Evolutionary conservation across 2,329 filamentous ascomycete species (phyloP).

Genomic region (Arachnomyces sp.): DNA sequence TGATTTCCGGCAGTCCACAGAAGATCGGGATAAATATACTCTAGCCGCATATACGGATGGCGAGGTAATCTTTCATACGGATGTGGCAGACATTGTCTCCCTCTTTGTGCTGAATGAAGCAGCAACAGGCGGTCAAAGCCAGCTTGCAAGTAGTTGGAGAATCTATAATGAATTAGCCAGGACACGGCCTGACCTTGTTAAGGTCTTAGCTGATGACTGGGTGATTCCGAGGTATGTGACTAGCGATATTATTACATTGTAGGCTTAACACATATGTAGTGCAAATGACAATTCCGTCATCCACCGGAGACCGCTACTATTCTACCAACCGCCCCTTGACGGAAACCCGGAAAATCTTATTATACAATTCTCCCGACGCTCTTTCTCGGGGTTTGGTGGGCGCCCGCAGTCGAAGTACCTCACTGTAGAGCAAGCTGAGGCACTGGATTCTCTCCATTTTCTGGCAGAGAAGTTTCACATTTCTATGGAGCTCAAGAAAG

Average conservation of each 20-base stretch:
- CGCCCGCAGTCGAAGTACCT: conserved; percentile 36
- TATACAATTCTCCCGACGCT: conserved; percentile 53
- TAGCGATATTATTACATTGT: too few relatives aligned
- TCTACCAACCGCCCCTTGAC: conserved; percentile 44
- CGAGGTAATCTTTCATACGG: conserved; percentile 48
- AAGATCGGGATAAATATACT: conserved; percentile 28
- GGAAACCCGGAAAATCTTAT: conserved; percentile 45
- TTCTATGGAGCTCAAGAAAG: conserved; percentile 38
- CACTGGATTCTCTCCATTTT: conserved; percentile 45
- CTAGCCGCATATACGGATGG: conserved; percentile 37
- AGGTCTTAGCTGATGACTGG: conserved; percentile 44
- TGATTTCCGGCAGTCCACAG: conserved; percentile 39
- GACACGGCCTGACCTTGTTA: conserved; percentile 46
- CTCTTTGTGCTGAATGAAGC: conserved; percentile 41
- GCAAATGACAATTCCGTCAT: too few relatives aligned
- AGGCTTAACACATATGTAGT: too few relatives aligned
- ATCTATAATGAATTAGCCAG: conserved; percentile 49
- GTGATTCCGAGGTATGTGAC: too few relatives aligned
- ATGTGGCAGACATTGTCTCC: conserved; percentile 47
- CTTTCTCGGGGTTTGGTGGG: conserved; percentile 45
- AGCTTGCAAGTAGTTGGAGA: conserved; percentile 45
- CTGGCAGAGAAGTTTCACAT: conserved; percentile 37
- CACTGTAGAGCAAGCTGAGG: conserved; percentile 45
- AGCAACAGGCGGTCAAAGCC: conserved; percentile 43
- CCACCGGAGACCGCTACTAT: conserved; percentile 34